A percentile compares a stretch with the other conserved stretches of the same genome.
Conservation (phyloP, 805 yeast species). For the Metschnikowia lachancei region DNA sequence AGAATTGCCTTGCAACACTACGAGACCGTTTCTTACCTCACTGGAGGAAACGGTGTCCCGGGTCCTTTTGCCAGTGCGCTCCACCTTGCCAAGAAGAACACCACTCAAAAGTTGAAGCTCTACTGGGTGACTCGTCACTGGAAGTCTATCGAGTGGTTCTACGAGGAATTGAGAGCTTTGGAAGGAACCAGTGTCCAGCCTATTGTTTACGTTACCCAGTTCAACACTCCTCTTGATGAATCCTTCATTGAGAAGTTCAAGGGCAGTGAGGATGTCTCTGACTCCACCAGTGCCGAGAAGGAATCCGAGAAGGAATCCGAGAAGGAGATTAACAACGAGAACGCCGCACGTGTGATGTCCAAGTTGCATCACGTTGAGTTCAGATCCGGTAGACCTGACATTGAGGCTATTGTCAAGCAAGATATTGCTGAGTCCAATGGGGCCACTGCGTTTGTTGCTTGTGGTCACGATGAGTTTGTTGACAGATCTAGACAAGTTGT, state of each 20-base stretch:
- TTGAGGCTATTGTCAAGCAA: constrained; percentile 30
- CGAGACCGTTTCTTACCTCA: constrained; percentile 48
- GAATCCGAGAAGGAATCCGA: constrained; percentile 5
- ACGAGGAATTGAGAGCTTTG: constrained; percentile 34
- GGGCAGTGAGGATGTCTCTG: not conserved
- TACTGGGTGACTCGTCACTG: constrained; percentile 43
- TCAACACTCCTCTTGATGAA: constrained; percentile 19
- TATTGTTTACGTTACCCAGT: constrained; percentile 32
- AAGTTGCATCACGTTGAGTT: constrained; percentile 39
- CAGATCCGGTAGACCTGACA: constrained; percentile 44
- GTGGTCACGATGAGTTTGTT: constrained; percentile 62
- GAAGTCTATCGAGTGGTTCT: constrained; percentile 40
- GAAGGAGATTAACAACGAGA: constrained; percentile 12
- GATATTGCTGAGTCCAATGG: constrained; percentile 40
- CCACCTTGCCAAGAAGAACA: constrained; percentile 21
- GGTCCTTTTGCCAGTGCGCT: constrained; percentile 48
- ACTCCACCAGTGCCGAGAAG: constrained; percentile 16
- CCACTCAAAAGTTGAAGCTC: constrained; percentile 24
- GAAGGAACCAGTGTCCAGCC: constrained; percentile 34
- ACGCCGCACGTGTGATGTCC: constrained; percentile 19
- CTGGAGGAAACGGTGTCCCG: constrained; percentile 68
- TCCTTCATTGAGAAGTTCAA: constrained; percentile 14
- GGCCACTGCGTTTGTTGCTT: constrained; percentile 49
- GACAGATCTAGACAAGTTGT: constrained; percentile 54
- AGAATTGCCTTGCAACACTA: constrained; percentile 47